phyloP scores from a whole-genome alignment of 106 monocot genomes.

The Dioscorea alata region DNA sequence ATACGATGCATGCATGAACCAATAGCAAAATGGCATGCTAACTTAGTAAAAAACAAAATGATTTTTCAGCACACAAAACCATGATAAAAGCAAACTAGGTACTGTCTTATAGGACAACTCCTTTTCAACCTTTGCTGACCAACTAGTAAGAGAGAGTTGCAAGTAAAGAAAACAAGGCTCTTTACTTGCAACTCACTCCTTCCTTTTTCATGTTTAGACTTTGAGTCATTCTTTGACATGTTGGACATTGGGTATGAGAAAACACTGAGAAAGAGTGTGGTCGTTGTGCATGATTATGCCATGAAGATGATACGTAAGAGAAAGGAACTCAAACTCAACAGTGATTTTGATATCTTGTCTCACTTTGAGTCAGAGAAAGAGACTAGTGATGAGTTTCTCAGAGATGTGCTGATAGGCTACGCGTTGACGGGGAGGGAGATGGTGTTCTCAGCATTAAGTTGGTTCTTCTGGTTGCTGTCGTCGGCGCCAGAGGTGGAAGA shows the following conservation, averaged over 20 bases:
- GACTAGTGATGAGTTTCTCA: slow-evolving; percentile 33
- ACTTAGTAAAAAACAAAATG: too few species aligned
- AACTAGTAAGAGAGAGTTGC: too few species aligned
- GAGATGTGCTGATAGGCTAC: slow-evolving; percentile 46
- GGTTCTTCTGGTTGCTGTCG: slow-evolving; percentile 54
- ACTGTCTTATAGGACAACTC: too few species aligned
- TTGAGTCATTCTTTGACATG: too few species aligned
- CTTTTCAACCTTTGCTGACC: too few species aligned
- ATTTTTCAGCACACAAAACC: too few species aligned
- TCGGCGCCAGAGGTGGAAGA: slow-evolving; percentile 23
- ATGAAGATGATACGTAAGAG: slow-evolving; percentile 19
- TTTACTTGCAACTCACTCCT: too few species aligned
- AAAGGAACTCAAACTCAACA: background rate
- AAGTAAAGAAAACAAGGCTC: too few species aligned
- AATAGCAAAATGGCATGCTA: too few species aligned
- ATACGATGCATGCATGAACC: too few species aligned
- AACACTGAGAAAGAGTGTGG: slow-evolving; percentile 18
- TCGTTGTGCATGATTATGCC: slow-evolving; percentile 36
- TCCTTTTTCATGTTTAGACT: too few species aligned
- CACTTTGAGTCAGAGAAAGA: slow-evolving; percentile 24
- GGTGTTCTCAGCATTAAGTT: slow-evolving; percentile 37
- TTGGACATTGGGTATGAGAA: slow-evolving; percentile 30
- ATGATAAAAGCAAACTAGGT: too few species aligned
- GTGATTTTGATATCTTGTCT: slow-evolving; percentile 26
- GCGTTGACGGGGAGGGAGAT: slow-evolving; percentile 36